A percentile compares a stretch with the other conserved stretches of the same genome.
Conservation (phyloP, 2,329 filamentous ascomycete genomes). For the Fusarium dlaminii region DNA sequence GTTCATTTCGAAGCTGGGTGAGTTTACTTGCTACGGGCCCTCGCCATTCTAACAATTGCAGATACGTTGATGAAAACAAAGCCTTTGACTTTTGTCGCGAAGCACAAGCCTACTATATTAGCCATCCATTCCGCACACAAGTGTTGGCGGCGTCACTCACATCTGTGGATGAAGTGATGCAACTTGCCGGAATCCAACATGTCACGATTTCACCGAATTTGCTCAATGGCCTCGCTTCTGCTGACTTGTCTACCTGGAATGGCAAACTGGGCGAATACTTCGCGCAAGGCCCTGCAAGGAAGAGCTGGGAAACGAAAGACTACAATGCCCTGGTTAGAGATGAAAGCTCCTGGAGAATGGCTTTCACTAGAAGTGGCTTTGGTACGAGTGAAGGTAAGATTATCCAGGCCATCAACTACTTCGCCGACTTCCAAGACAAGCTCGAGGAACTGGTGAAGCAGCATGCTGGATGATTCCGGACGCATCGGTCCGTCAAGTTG, state of each 20-base stretch:
- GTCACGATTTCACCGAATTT: constrained; percentile 67
- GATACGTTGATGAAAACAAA: constrained; percentile 59
- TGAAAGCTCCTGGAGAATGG: constrained; percentile 59
- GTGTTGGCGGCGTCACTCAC: constrained; percentile 68
- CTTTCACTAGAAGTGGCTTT: constrained; percentile 58
- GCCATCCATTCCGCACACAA: constrained; percentile 53
- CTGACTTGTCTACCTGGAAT: constrained; percentile 45
- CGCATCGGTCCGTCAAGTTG: background rate
- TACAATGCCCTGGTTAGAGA: constrained; percentile 46
- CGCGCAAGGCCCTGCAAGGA: constrained; percentile 43
- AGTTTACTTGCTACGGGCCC: constrained; percentile 13
- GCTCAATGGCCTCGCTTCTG: constrained; percentile 56
- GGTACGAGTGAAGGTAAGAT: constrained; percentile 62
- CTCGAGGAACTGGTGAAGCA: constrained; percentile 54
- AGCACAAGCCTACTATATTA: constrained; percentile 62
- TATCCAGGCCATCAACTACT: constrained; percentile 65
- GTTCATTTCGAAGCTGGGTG: constrained; percentile 66
- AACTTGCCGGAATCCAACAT: constrained; percentile 65
- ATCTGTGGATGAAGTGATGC: constrained; percentile 66
- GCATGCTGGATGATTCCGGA: constrained; percentile 20
- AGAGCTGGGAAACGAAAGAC: constrained; percentile 37
- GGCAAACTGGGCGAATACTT: constrained; percentile 46
- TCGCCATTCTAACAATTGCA: constrained; percentile 34
- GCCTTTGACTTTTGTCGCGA: constrained; percentile 61
- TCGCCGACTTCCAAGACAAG: constrained; percentile 64